These are phyloP conservation scores for Ustilago loliicola DNA, from an alignment of 1,284 basidiomycete genomes.

Conservation along the genomic window DNA sequence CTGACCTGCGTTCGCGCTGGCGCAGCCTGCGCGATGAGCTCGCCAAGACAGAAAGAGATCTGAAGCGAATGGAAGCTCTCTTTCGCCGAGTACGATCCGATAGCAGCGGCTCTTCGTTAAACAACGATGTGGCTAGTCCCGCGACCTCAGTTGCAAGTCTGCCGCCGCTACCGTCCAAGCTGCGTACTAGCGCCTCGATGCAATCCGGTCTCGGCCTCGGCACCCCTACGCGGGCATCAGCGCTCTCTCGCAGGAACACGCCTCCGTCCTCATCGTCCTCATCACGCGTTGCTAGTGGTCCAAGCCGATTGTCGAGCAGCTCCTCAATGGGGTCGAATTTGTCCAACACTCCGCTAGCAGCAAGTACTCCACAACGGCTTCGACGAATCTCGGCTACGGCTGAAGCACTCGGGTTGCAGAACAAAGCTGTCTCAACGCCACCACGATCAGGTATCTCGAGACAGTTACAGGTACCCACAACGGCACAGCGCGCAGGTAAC, in stretches of 20 bases:
- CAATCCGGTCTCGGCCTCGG: constrained; percentile 46
- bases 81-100: constrained; percentile 69
- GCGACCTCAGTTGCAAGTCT: constrained; percentile 38
- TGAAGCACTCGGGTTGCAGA: constrained; percentile 35
- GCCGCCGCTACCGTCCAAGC: constrained; percentile 25
- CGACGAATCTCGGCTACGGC: constrained; percentile 51
- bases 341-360: constrained; percentile 48
- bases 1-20: constrained; percentile 87
- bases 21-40: constrained; percentile 81
- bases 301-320: constrained; percentile 41
- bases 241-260: constrained; percentile 17
- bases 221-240: constrained; percentile 38
- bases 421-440: constrained; percentile 36
- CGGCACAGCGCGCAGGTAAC: constrained; percentile 12
- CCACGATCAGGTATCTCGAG: constrained; percentile 20
- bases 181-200: constrained; percentile 34
- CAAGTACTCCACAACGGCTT: constrained; percentile 20
- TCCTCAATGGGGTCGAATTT: constrained; percentile 39
- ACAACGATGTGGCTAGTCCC: constrained; percentile 37
- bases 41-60: constrained; percentile 81
- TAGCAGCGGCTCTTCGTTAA: constrained; percentile 36
- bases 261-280: constrained; percentile 27
- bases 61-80: constrained; percentile 79
- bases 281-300: constrained; percentile 41
- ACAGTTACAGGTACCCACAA: constrained; percentile 33